Conservation (phyloP, 768 basidiomycete species). For the Lactifluus piperatus region DNA sequence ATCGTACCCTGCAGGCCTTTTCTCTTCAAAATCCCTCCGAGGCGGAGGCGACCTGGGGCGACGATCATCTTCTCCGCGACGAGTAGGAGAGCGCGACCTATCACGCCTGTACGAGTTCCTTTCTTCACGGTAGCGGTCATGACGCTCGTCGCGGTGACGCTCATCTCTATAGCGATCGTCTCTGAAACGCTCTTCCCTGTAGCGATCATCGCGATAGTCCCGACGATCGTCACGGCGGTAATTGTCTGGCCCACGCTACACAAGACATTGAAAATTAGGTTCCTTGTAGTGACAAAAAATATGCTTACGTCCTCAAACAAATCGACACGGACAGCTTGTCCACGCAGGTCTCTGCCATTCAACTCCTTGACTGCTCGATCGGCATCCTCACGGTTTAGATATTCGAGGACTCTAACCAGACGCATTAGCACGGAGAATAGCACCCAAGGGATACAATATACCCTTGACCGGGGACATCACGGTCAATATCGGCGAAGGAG, state of each 20-base stretch:
- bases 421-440: neutral
- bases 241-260: conserved; percentile 62
- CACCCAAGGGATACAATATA: conserved; percentile 31
- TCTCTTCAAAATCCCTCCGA: conserved; percentile 75
- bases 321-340: conserved; percentile 66
- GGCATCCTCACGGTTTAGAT: conserved; percentile 79
- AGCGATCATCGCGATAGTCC: conserved; percentile 42
- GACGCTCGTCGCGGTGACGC: conserved; percentile 35
- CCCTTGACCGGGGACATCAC: conserved; percentile 82
- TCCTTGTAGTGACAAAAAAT: conserved; percentile 10
- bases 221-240: conserved; percentile 70
- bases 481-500: conserved; percentile 91
- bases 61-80: conserved; percentile 67
- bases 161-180: conserved; percentile 51
- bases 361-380: conserved; percentile 88
- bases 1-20: conserved; percentile 89
- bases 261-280: neutral
- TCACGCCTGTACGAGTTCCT: conserved; percentile 54
- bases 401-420: conserved; percentile 72
- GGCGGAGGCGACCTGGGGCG: conserved; percentile 80
- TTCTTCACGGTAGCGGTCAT: conserved; percentile 36
- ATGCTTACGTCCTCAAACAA: conserved; percentile 52
- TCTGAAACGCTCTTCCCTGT: conserved; percentile 21
- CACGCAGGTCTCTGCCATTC: conserved; percentile 82
- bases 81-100: conserved; percentile 69